These are phyloP conservation scores for Trichodelitschia bisporula DNA, from an alignment of 495 filamentous ascomycete species.

Conservation along the genomic window DNA sequence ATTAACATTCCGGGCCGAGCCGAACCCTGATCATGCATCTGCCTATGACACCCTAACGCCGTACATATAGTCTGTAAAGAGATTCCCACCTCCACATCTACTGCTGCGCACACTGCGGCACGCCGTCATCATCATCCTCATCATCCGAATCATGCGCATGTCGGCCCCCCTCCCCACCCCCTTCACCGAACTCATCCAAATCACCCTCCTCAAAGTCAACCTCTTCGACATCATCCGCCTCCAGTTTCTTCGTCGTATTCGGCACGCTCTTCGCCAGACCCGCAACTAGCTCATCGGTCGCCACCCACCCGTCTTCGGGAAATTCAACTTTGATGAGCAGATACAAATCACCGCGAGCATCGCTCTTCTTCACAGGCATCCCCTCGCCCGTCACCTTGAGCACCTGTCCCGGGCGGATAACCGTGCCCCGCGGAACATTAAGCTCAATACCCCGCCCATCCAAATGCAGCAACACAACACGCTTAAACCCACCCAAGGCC, in stretches of 20 bases:
- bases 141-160: constrained; percentile 67
- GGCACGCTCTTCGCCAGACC: constrained; percentile 25
- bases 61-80: no score
- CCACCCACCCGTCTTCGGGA: constrained; percentile 63
- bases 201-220: constrained; percentile 64
- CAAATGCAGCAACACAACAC: constrained; percentile 76
- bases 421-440: constrained; percentile 43
- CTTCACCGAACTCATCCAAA: constrained; percentile 49
- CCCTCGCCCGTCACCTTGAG: constrained; percentile 72
- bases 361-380: constrained; percentile 76
- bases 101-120: constrained; percentile 65
- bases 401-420: constrained; percentile 57
- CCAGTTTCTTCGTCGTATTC: no score
- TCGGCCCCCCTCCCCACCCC: constrained; percentile 41
- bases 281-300: constrained; percentile 47
- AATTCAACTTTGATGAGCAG: constrained; percentile 70
- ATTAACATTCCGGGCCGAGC: no score
- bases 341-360: constrained; percentile 67
- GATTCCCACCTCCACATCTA: constrained; percentile 18
- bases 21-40: no score
- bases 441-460: constrained; percentile 81
- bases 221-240: constrained; percentile 55
- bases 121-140: constrained; percentile 27
- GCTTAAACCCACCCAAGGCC: constrained; percentile 67
- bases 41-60: no score